These are phyloP conservation scores for Zygotorulaspora sp. DNA, from an alignment of 805 yeast species.

Conservation along the genomic window DNA sequence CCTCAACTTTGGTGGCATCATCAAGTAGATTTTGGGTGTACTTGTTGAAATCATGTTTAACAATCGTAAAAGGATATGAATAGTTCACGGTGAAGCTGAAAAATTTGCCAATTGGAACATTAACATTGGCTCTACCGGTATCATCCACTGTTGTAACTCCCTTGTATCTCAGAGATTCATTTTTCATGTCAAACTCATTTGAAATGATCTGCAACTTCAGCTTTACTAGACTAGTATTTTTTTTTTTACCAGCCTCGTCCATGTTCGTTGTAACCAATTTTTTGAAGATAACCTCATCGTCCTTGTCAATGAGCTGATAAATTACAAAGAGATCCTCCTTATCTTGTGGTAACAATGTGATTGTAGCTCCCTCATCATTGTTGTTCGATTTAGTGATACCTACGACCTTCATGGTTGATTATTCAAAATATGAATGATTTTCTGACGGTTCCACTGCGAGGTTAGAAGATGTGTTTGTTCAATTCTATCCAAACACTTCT, in stretches of 20 bases:
- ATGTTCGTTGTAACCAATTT: slow-evolving; percentile 59
- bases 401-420: slow-evolving; percentile 22
- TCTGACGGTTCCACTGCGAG: no score
- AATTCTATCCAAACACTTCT: no score
- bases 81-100: slow-evolving; percentile 82
- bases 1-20: slow-evolving; percentile 69
- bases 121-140: slow-evolving; percentile 51
- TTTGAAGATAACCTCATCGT: slow-evolving; percentile 67
- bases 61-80: slow-evolving; percentile 60
- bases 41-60: slow-evolving; percentile 78
- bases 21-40: slow-evolving; percentile 58
- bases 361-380: slow-evolving; percentile 22
- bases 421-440: no score
- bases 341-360: slow-evolving; percentile 75
- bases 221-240: slow-evolving; percentile 58
- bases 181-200: slow-evolving; percentile 74
- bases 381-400: slow-evolving; percentile 15
- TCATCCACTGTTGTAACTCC: slow-evolving; percentile 56
- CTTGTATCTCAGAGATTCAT: slow-evolving; percentile 69
- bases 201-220: slow-evolving; percentile 60
- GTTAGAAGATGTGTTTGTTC: no score
- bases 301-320: slow-evolving; percentile 71
- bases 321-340: slow-evolving; percentile 87
- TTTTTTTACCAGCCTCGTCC: slow-evolving; percentile 60
- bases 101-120: slow-evolving; percentile 79